Percentiles rank a stretch among this genome's conserved stretches.
phyloP scores from a whole-genome alignment of 495 filamentous ascomycete genomes.

The Sporormia fimetaria region DNA sequence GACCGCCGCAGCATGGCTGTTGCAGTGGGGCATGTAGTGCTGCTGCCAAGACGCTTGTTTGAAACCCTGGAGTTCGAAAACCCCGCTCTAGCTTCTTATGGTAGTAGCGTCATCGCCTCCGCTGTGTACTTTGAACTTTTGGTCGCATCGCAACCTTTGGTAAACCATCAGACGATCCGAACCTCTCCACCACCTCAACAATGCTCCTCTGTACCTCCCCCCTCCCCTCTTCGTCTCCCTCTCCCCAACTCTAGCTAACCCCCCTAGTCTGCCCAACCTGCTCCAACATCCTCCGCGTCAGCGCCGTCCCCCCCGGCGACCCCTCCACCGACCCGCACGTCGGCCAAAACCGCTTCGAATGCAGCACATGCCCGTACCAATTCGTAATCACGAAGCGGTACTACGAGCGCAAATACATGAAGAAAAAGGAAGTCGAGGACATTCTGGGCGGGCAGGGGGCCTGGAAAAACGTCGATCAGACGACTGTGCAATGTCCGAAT shows the following conservation, averaged over 20 bases:
- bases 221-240: not conserved
- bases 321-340: slow-evolving; percentile 30
- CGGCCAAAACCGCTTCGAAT: slow-evolving; percentile 70
- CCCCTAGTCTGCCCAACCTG: slow-evolving; percentile 79
- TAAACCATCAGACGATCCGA: too few species aligned
- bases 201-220: slow-evolving; percentile 58
- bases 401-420: slow-evolving; percentile 61
- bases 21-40: too few species aligned
- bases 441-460: slow-evolving; percentile 77
- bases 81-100: too few species aligned
- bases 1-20: too few species aligned
- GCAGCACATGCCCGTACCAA: slow-evolving; percentile 86
- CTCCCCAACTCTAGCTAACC: not conserved
- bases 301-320: slow-evolving; percentile 42
- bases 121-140: too few species aligned
- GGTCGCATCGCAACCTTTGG: too few species aligned
- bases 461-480: slow-evolving; percentile 84
- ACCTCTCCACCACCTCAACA: not conserved
- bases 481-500: slow-evolving; percentile 62
- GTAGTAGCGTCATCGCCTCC: too few species aligned
- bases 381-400: slow-evolving; percentile 59
- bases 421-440: slow-evolving; percentile 77
- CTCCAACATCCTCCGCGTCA: slow-evolving; percentile 72
- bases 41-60: too few species aligned
- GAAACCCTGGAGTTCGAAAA: too few species aligned